Conservation (phyloP, 768 basidiomycete genomes). For the Gloeopeniophorella convolvens region DNA sequence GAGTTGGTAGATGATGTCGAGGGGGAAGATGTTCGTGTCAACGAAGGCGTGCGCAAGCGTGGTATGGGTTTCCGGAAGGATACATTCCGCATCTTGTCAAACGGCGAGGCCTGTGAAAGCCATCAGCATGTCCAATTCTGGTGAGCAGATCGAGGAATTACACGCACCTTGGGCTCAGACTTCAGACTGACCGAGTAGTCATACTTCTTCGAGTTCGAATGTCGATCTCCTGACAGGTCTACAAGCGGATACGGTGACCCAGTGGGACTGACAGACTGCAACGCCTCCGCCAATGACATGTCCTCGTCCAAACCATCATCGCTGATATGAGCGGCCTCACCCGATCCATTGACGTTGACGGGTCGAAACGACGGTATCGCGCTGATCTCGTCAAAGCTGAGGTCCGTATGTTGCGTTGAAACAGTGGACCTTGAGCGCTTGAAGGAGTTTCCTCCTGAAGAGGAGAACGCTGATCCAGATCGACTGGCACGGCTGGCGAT, state of each 20-base stretch:
- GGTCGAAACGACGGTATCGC: conserved; percentile 49
- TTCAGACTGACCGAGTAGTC: conserved; percentile 57
- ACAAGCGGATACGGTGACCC: conserved; percentile 39
- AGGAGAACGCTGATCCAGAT: conserved; percentile 29
- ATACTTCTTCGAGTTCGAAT: conserved; percentile 44
- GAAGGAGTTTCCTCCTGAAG: conserved; percentile 10
- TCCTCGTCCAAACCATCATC: conserved; percentile 35
- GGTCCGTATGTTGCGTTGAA: not conserved
- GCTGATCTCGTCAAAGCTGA: conserved; percentile 52
- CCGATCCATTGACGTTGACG: conserved; percentile 24
- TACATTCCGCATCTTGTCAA: conserved; percentile 58
- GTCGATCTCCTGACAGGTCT: conserved; percentile 28
- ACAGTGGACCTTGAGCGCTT: conserved; percentile 3
- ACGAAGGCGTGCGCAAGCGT: conserved; percentile 57
- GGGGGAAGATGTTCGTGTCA: conserved; percentile 54
- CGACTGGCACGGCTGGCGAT: conserved; percentile 40
- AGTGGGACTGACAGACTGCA: conserved; percentile 49
- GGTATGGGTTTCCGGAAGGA: conserved; percentile 45
- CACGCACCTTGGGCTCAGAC: conserved; percentile 50
- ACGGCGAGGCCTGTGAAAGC: conserved; percentile 48
- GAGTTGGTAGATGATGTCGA: conserved; percentile 57
- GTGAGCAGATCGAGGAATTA: not conserved
- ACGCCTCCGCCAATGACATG: conserved; percentile 49
- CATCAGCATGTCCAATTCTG: not conserved
- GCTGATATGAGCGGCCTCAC: conserved; percentile 3